Base-by-base conservation (phyloP, 1,284 basidiomycete genomes). In the Meripilus lineatus region DNA sequence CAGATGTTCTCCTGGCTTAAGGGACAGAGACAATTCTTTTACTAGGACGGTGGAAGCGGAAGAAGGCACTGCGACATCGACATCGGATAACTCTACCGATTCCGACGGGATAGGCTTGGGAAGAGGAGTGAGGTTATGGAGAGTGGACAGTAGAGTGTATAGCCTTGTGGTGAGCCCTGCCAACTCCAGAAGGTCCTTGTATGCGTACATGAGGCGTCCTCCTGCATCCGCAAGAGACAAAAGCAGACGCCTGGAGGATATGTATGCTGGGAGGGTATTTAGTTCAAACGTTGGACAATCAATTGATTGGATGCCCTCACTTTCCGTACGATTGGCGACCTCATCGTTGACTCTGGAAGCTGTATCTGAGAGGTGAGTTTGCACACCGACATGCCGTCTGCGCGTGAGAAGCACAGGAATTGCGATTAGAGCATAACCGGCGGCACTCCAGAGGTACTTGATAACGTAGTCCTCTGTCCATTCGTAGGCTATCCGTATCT, bases 181-280 rank as follows among this genome's bases (percentile, higher is more conserved):
- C 21, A 98, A 78, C 62, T 96, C 91, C 33, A 96, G 83, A 2
- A 99, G 72, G 55, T 95, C 93, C 58, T 92, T 92, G 64, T 92
- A 90, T 5, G 88, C 86, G 59, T 90, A 91, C 89, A 93, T 93
- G 33, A 96, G 69, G 28, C 93, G 76, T 2, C 93, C 93, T 17
- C 94, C 95, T 0, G 94, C 95, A 57, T 99, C 94, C 3, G 94
- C 93, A 4, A 97, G 79, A 0, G 93, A 93, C 26, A 98, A 74
- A 2, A 98, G 74, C 3, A 98, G 76, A 17, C 94, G 79, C n/a
- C 93, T 80, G 50, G 94, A 96, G 18, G 93, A 95, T 45, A 98
- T 93, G 64, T 98, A 98, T n/a, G 84, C 90, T 10, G 8, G 8
- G 28, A 30, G 28, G n/a, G n/a, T 10, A n/a, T n/a, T 23, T 36